These are phyloP conservation scores for Conticribra weissflogii DNA, from an alignment of 108 stramenopile species.

Conservation along the genomic window DNA sequence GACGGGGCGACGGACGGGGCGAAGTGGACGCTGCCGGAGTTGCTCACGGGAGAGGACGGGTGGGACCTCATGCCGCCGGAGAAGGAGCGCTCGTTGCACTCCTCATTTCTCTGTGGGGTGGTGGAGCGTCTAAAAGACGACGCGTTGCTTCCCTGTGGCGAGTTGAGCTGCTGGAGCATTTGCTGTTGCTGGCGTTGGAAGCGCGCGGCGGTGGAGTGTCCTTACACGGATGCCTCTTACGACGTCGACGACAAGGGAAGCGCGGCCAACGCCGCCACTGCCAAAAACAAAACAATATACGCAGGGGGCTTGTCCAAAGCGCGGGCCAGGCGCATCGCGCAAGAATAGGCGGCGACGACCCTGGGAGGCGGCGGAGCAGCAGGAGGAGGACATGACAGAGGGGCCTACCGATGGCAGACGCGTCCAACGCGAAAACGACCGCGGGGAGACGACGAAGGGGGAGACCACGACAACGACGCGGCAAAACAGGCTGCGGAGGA, in stretches of 20 bases:
- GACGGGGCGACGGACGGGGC: slow-evolving; percentile 32
- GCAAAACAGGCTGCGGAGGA: slow-evolving; percentile 47
- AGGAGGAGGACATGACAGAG: slow-evolving; percentile 16
- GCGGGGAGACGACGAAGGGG: slow-evolving; percentile 31
- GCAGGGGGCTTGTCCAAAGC: slow-evolving; percentile 61
- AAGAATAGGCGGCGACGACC: slow-evolving; percentile 54
- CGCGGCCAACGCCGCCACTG: no score
- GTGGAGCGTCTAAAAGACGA: no score
- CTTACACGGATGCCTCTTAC: slow-evolving; percentile 63
- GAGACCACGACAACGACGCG: slow-evolving; percentile 31
- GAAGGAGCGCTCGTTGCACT: slow-evolving; percentile 16
- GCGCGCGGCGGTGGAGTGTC: slow-evolving; percentile 55
- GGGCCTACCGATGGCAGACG: slow-evolving; percentile 56
- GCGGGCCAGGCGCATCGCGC: slow-evolving; percentile 54
- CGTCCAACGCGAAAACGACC: slow-evolving; percentile 43
- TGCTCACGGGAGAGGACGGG: not conserved
- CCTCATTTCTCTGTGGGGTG: not conserved
- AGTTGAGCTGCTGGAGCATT: slow-evolving; percentile 35
- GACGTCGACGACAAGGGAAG: slow-evolving; percentile 20
- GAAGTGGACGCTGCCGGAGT: not conserved
- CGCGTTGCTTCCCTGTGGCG: not conserved
- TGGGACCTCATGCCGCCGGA: not conserved
- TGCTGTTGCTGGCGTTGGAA: slow-evolving; percentile 45
- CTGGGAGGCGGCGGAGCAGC: slow-evolving; percentile 16
- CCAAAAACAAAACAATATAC: no score